Percentiles rank a stretch among this genome's conserved stretches.
phyloP scores from a whole-genome alignment of 345 rosid species.

The Lepidium africanum region DNA sequence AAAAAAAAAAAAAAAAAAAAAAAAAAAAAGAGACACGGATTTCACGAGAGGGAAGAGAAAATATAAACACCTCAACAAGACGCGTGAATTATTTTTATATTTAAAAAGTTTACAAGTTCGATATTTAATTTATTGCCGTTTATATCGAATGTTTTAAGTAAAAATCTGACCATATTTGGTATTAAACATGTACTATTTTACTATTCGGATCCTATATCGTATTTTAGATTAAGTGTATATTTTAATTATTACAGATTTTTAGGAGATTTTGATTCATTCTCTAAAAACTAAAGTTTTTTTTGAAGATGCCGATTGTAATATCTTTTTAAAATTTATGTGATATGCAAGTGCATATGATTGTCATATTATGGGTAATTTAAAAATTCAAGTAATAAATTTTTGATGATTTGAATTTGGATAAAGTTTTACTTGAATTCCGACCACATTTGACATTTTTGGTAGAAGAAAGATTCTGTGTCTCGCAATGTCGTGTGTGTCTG shows the following conservation, averaged over 20 bases:
- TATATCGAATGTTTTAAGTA: background rate
- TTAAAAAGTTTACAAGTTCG: background rate
- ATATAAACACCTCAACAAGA: background rate
- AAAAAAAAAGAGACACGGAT: slow-evolving; percentile 13
- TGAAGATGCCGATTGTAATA: too few relatives aligned
- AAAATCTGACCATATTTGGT: background rate
- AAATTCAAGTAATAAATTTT: background rate
- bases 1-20: too few relatives aligned
- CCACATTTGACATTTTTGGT: slow-evolving; percentile 45
- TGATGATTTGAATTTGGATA: slow-evolving; percentile 34
- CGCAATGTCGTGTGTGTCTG: background rate
- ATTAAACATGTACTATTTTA: background rate
- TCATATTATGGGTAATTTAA: too few relatives aligned
- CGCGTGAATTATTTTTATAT: slow-evolving; percentile 22
- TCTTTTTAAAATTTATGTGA: too few relatives aligned
- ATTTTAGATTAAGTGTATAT: too few relatives aligned
- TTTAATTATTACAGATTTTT: too few relatives aligned
- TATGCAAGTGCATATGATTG: too few relatives aligned
- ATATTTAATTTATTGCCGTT: background rate
- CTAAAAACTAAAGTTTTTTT: too few relatives aligned
- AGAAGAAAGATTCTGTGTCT: slow-evolving; percentile 18
- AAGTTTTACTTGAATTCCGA: slow-evolving; percentile 72
- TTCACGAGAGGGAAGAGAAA: slow-evolving; percentile 8
- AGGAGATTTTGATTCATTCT: too few relatives aligned
- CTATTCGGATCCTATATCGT: too few relatives aligned